These are phyloP conservation scores for Colletotrichum costaricense DNA, from an alignment of 2,329 filamentous ascomycete genomes.

Conservation along the genomic window DNA sequence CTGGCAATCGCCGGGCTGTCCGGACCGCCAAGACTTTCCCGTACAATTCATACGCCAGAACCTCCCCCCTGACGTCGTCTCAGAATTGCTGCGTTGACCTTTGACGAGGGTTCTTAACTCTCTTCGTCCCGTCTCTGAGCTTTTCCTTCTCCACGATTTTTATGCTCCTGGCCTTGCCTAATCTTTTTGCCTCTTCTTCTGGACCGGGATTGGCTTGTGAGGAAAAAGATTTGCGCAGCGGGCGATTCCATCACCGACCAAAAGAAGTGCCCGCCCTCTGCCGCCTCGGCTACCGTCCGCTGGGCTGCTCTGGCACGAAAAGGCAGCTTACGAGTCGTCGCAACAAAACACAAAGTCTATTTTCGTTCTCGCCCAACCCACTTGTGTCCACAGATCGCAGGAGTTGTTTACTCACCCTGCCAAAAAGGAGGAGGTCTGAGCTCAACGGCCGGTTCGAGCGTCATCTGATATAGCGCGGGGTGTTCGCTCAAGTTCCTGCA, in stretches of 20 bases:
- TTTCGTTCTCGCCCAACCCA: background rate
- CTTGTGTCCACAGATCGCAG: background rate
- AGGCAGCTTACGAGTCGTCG: conserved; percentile 23
- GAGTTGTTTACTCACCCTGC: background rate
- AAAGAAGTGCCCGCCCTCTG: background rate
- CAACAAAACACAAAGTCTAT: conserved; percentile 28
- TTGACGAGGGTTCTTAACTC: background rate
- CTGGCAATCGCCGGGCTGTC: background rate
- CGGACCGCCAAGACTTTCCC: conserved; percentile 15
- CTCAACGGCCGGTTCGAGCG: conserved; percentile 15
- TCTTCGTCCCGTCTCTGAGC: conserved; percentile 7
- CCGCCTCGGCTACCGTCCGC: background rate
- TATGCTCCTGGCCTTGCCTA: background rate
- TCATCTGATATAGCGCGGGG: conserved; percentile 28
- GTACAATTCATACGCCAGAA: background rate
- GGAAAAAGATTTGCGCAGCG: background rate
- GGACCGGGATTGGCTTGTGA: background rate
- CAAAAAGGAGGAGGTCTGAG: conserved; percentile 11
- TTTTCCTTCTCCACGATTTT: background rate
- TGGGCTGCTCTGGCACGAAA: background rate
- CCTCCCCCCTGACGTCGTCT: conserved; percentile 14
- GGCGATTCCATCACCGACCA: background rate
- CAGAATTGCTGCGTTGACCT: background rate
- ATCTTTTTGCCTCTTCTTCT: background rate
- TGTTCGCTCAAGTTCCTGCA: conserved; percentile 7